A percentile compares a stretch with the other conserved stretches of the same genome.
These are phyloP conservation scores for Trichoderma koningiopsis DNA, from an alignment of 2,329 filamentous ascomycete species.

Conservation along the genomic window DNA sequence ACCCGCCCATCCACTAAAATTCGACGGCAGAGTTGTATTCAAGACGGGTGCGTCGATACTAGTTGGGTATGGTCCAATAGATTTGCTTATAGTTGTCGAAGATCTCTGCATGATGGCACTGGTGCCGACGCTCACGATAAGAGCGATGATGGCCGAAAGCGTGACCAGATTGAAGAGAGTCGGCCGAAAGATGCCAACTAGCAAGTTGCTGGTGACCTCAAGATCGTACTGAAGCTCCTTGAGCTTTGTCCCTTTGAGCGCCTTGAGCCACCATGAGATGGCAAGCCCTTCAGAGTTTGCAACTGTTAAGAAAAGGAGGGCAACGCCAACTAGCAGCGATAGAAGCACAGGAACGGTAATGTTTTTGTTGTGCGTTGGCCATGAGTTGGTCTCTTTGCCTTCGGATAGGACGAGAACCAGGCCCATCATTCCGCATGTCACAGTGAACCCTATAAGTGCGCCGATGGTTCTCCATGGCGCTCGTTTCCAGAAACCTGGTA, in stretches of 20 bases:
- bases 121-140: not conserved
- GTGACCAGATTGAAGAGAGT: not conserved
- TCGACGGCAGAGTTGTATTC: conserved; percentile 12
- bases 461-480: not conserved
- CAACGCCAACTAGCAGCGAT: conserved; percentile 5
- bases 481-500: conserved; percentile 16
- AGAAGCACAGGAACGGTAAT: conserved; percentile 16
- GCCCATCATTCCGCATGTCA: conserved; percentile 16
- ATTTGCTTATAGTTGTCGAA: conserved; percentile 9
- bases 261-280: conserved; percentile 23
- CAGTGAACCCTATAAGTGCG: not conserved
- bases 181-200: not conserved
- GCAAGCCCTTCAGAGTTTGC: conserved; percentile 12
- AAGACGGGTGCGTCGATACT: not conserved
- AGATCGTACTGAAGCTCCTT: conserved; percentile 23
- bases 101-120: conserved; percentile 18
- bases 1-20: conserved; percentile 21
- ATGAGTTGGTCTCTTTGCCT: conserved; percentile 11
- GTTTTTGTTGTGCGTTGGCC: conserved; percentile 8
- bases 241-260: conserved; percentile 5
- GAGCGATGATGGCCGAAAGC: not conserved
- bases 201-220: conserved; percentile 9
- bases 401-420: conserved; percentile 5
- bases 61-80: not conserved
- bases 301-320: conserved; percentile 1